These are phyloP conservation scores for Microstegium vimineum DNA, from an alignment of 176 grass and related monocot genomes.

Conservation along the genomic window DNA sequence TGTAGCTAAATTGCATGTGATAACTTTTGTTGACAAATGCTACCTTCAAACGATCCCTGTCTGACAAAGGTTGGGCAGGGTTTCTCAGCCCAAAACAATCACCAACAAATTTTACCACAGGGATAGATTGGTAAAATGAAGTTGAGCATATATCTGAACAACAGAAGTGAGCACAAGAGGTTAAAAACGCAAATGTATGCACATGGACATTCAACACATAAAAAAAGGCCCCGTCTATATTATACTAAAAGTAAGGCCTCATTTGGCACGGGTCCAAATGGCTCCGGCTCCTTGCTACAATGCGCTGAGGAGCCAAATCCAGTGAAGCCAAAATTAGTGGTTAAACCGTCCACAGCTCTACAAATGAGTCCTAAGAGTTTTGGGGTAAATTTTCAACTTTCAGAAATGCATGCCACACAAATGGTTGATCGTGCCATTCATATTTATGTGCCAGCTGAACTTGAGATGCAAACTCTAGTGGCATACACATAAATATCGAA, in stretches of 20 bases:
- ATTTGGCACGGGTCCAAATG: background rate
- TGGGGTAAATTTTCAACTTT: background rate
- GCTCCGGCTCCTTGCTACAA: background rate
- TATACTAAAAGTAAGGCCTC: background rate
- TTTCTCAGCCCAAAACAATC: conserved; percentile 23
- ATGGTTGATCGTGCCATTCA: background rate
- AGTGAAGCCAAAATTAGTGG: background rate
- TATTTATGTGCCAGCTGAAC: background rate
- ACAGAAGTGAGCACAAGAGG: conserved; percentile 12
- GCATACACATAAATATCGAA: background rate
- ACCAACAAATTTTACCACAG: conserved; percentile 40
- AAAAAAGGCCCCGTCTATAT: background rate
- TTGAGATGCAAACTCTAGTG: background rate
- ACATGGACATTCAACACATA: background rate
- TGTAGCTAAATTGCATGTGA: background rate
- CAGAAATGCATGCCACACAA: background rate
- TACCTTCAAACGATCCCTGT: conserved; percentile 60
- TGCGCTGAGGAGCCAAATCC: background rate
- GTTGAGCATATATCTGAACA: conserved; percentile 67
- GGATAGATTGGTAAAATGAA: conserved; percentile 54
- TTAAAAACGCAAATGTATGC: conserved; percentile 3
- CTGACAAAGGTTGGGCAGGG: conserved; percentile 29
- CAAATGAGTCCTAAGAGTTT: background rate
- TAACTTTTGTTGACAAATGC: background rate
- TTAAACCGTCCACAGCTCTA: background rate